Base-by-base conservation (phyloP, 768 basidiomycete species). In the Phaeolepiota aurea region DNA sequence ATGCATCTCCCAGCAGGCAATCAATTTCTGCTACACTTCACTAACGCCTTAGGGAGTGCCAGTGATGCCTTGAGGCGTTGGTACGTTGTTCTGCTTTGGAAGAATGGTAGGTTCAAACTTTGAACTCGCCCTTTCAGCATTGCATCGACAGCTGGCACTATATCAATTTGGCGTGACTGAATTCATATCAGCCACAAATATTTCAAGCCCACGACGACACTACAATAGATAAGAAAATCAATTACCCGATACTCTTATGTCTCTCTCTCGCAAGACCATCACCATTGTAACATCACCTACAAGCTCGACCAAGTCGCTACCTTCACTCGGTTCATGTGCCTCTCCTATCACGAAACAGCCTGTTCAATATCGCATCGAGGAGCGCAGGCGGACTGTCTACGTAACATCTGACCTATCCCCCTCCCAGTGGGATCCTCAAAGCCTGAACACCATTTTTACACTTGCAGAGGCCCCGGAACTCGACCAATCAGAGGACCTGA, bases 311-410 rank as follows among this genome's bases (percentile, higher is more conserved):
- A 50, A 45, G 28, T 45, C 58, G 25, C 46, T 61, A 14, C 58
- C 57, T 5, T 31, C 40, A 18, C 41, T 47, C 28, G 50, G 45
- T 13, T 45, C 44, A 3, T 44, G 48, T 37, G 31, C 50, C n/a
- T 59, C 62, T n/a, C 60, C 60, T 5, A 54, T 56, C 9, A 49
- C 59, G 11, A 64, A 58, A 43, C 48, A 56, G 18, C 49, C 64
- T 1, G 56, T 68, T 30, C 62, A 59, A 41, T 71, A 70, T 48
- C 69, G 70, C 32, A 69, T 72, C 42, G 71, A 71, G 47, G 68
- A 72, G 46, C 62, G 68, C 13, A 65, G 64, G 40, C 61, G 69
- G 36, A 72, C 71, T 3, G 55, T 72, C 32, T 69, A 68, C 46
- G 61, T 72, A 13, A 60, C 65, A 13, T 67, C 67, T 12, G 68